Percentiles rank a stretch among this genome's conserved stretches.
phyloP scores from a whole-genome alignment of 306 rosid species.

The Glycine tomentella region DNA sequence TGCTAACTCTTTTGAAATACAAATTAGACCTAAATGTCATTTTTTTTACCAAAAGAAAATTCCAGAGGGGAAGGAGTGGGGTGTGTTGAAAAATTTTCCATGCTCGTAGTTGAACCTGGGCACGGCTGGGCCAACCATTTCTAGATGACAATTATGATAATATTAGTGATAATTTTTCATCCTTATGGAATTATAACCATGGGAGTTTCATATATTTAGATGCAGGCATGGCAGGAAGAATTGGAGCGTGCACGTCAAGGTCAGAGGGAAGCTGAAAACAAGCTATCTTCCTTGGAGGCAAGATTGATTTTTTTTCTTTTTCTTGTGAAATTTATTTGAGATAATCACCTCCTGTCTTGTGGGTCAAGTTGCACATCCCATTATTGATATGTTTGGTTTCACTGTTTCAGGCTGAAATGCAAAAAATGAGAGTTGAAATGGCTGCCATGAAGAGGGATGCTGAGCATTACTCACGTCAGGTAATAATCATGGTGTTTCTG shows the following conservation, averaged over 20 bases:
- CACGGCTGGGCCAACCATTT: background rate
- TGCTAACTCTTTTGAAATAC: background rate
- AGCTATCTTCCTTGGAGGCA: conserved; percentile 88
- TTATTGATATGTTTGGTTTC: conserved; percentile 47
- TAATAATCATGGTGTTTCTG: conserved; percentile 32
- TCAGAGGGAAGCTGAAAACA: conserved; percentile 97
- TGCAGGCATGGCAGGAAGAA: conserved; percentile 98
- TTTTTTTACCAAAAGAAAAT: background rate
- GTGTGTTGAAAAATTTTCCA: background rate
- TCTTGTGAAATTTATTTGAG: conserved; percentile 36
- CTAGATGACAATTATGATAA: background rate
- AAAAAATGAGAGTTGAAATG: conserved; percentile 97
- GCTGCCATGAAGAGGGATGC: conserved; percentile 99
- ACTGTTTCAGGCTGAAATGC: conserved; percentile 81
- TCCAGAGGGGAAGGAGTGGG: background rate
- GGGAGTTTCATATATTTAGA: conserved; percentile 51
- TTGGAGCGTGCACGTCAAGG: conserved; percentile 95
- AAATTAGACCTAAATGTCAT: background rate
- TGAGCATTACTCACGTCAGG: conserved; percentile 99
- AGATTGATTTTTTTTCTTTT: conserved; percentile 41
- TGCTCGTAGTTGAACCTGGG: background rate
- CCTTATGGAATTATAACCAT: conserved; percentile 28
- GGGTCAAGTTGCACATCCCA: conserved; percentile 37
- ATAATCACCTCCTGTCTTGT: conserved; percentile 19
- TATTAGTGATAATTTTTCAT: conserved; percentile 41